Conservation (phyloP, 345 rosid genomes). For the Aegle marmelos region DNA sequence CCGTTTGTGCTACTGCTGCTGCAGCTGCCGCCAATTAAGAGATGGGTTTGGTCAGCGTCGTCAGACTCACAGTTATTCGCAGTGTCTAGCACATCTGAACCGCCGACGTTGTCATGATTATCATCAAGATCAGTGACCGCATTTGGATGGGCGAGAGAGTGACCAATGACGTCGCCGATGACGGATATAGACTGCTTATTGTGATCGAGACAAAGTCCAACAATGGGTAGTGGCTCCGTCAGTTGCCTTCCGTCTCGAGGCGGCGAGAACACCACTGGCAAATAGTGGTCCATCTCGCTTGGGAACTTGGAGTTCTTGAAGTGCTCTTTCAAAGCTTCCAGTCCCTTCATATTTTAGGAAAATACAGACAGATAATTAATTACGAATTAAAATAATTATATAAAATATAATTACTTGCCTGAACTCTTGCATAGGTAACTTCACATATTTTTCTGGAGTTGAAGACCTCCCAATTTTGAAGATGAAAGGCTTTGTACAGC, state of each 20-base stretch:
- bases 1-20: slow-evolving; percentile 28
- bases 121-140: not conserved
- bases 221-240: slow-evolving; percentile 51
- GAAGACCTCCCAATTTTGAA: slow-evolving; percentile 76
- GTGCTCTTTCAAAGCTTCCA: slow-evolving; percentile 76
- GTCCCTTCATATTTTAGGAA: slow-evolving; percentile 44
- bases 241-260: slow-evolving; percentile 71
- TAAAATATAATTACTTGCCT: slow-evolving; percentile 28
- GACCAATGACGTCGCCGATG: not conserved
- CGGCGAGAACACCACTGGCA: slow-evolving; percentile 81
- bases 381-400: not conserved
- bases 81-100: slow-evolving; percentile 6
- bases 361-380: not conserved
- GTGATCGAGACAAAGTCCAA: slow-evolving; percentile 17
- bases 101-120: slow-evolving; percentile 1
- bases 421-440: slow-evolving; percentile 86
- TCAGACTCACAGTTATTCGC: not conserved
- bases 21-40: slow-evolving; percentile 8
- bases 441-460: slow-evolving; percentile 82
- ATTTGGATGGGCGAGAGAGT: not conserved
- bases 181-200: slow-evolving; percentile 8
- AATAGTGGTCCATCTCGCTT: slow-evolving; percentile 57
- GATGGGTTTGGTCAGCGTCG: slow-evolving; percentile 11
- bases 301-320: slow-evolving; percentile 82
- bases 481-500: slow-evolving; percentile 78